Percentiles rank a stretch among this genome's conserved stretches.
phyloP scores from a whole-genome alignment of 1,284 basidiomycete species.

The Vanrija sp. region DNA sequence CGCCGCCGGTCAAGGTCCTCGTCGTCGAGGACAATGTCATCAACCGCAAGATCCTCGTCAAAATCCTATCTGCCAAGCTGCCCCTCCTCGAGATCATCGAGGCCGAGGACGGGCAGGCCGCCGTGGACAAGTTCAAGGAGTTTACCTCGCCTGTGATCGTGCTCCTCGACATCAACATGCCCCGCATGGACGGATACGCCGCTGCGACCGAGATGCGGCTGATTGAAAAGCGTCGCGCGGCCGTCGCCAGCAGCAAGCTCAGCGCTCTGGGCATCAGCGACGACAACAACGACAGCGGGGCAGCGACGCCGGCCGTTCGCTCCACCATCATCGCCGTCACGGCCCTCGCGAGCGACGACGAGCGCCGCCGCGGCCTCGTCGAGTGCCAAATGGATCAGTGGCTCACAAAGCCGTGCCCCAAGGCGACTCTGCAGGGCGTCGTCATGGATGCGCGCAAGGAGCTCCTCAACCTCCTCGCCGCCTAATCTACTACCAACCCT shows the following conservation, averaged over 20 bases:
- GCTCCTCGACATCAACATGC: conserved; percentile 49
- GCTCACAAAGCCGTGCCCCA: conserved; percentile 40
- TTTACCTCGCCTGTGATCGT: conserved; percentile 28
- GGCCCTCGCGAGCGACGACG: conserved; percentile 40
- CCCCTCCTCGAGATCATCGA: conserved; percentile 29
- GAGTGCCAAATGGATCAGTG: conserved; percentile 45
- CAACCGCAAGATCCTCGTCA: conserved; percentile 45
- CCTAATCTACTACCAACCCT: too few relatives aligned
- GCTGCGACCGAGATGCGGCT: conserved; percentile 38
- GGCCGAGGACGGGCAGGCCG: conserved; percentile 42
- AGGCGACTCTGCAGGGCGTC: conserved; percentile 28
- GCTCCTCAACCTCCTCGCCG: not conserved
- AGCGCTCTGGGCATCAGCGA: not conserved
- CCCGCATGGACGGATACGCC: conserved; percentile 44
- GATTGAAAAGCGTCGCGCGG: conserved; percentile 25
- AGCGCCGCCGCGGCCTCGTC: conserved; percentile 35
- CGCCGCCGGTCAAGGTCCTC: conserved; percentile 25
- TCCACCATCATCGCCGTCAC: conserved; percentile 48
- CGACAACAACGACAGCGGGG: not conserved
- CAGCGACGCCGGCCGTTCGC: not conserved
- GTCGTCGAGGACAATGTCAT: conserved; percentile 48
- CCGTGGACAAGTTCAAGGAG: conserved; percentile 35
- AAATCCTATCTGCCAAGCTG: conserved; percentile 35
- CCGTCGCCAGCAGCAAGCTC: not conserved
- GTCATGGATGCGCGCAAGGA: conserved; percentile 25